Evolutionary conservation across 2,329 filamentous ascomycete species (phyloP).

Genomic region (Aschersonia sp.): DNA sequence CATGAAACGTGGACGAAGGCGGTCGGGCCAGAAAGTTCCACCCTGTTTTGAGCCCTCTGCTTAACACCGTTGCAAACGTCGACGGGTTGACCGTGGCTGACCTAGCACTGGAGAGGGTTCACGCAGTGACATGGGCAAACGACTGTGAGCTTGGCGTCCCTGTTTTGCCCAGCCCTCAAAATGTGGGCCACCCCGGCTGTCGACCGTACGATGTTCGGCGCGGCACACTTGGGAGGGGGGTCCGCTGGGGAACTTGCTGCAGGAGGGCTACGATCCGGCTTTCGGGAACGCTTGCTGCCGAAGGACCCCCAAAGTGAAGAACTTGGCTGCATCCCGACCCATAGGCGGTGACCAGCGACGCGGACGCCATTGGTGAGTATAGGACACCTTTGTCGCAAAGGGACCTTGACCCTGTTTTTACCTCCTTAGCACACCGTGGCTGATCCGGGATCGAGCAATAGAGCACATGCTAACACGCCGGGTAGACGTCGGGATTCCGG

Average conservation of each 20-base stretch:
- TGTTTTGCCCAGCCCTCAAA: not conserved
- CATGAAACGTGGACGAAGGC: too few relatives aligned
- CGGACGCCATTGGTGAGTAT: not conserved
- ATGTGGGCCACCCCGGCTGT: not conserved
- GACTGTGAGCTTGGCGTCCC: not conserved
- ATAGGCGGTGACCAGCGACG: not conserved
- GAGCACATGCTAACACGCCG: not conserved
- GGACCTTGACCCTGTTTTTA: too few relatives aligned
- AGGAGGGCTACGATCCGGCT: not conserved
- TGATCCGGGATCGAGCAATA: not conserved
- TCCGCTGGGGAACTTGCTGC: not conserved
- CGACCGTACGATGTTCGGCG: conserved; percentile 1
- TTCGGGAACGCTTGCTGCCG: conserved; percentile 1
- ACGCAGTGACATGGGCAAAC: too few relatives aligned
- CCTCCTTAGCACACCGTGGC: not conserved
- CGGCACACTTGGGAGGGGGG: not conserved
- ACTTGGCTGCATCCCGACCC: not conserved
- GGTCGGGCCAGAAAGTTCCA: too few relatives aligned
- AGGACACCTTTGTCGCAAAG: not conserved
- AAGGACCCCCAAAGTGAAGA: not conserved
- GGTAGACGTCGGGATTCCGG: not conserved
- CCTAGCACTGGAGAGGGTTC: too few relatives aligned
- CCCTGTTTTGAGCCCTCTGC: not conserved
- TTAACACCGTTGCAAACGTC: not conserved
- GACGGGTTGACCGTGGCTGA: not conserved